A percentile compares a stretch with the other conserved stretches of the same genome.
Evolutionary conservation across 2,329 filamentous ascomycete genomes (phyloP).

Genomic region (Coleophoma cylindrospora): DNA sequence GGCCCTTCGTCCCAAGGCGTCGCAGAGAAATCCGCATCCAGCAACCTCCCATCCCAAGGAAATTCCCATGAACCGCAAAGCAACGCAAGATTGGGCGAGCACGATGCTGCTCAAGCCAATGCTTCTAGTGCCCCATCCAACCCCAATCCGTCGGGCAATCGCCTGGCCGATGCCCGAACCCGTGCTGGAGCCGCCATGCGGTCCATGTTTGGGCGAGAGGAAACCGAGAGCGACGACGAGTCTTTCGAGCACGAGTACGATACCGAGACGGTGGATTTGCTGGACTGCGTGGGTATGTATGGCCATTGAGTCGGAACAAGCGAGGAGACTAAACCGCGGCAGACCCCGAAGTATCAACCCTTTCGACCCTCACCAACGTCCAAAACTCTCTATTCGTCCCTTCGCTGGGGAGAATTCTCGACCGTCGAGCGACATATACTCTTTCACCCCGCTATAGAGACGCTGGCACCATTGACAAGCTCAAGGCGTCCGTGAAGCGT

Average conservation of each 20-base stretch:
- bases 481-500: conserved; percentile 14
- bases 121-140: no score
- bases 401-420: conserved; percentile 67
- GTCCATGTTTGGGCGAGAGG: conserved; percentile 8
- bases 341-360: conserved; percentile 80
- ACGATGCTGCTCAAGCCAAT: not conserved
- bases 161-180: conserved; percentile 4
- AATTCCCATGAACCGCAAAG: not conserved
- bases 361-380: conserved; percentile 81
- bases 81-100: not conserved
- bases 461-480: conserved; percentile 13
- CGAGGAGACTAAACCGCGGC: conserved; percentile 17
- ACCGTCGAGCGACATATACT: conserved; percentile 46
- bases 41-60: not conserved
- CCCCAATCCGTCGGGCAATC: not conserved
- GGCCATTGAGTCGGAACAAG: not conserved
- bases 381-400: conserved; percentile 86
- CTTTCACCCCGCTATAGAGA: conserved; percentile 11
- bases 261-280: conserved; percentile 57
- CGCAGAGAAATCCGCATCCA: conserved; percentile 7
- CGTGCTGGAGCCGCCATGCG: not conserved
- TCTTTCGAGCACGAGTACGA: conserved; percentile 45
- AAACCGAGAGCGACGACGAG: conserved; percentile 4
- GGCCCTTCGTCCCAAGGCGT: not conserved
- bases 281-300: conserved; percentile 60